phyloP scores from a whole-genome alignment of 1,284 basidiomycete genomes.

The Heterobasidion irregulare region DNA sequence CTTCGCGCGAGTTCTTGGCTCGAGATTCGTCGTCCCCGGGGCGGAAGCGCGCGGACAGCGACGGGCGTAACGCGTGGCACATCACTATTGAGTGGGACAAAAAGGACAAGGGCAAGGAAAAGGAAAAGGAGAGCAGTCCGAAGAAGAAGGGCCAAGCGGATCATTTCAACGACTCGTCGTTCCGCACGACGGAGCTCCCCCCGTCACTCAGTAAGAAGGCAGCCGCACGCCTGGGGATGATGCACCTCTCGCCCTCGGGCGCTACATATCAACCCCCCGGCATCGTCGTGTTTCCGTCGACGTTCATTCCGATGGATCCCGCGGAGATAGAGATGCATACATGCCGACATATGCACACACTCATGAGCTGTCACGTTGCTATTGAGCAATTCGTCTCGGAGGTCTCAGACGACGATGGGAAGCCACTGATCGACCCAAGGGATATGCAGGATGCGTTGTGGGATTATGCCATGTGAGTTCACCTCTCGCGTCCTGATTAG shows the following conservation, averaged over 20 bases:
- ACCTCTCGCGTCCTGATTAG: background rate
- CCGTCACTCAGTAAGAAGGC: slow-evolving; percentile 11
- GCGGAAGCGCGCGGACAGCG: slow-evolving; percentile 6
- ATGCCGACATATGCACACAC: slow-evolving; percentile 52
- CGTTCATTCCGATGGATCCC: slow-evolving; percentile 48
- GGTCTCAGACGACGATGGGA: slow-evolving; percentile 31
- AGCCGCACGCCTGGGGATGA: slow-evolving; percentile 5
- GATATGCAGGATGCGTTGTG: slow-evolving; percentile 35
- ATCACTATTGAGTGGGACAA: slow-evolving; percentile 25
- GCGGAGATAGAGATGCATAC: slow-evolving; percentile 62
- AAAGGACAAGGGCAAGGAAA: slow-evolving; percentile 21
- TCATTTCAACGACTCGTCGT: slow-evolving; percentile 6
- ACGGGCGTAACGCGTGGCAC: slow-evolving; percentile 16
- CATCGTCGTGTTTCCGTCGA: slow-evolving; percentile 37
- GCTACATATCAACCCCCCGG: slow-evolving; percentile 22
- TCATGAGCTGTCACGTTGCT: slow-evolving; percentile 53
- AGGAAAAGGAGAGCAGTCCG: slow-evolving; percentile 14
- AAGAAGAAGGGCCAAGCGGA: slow-evolving; percentile 11
- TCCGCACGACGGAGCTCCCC: slow-evolving; percentile 10
- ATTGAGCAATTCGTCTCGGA: slow-evolving; percentile 40
- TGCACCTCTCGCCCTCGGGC: slow-evolving; percentile 5
- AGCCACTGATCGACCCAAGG: slow-evolving; percentile 27
- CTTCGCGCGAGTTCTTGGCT: slow-evolving; percentile 29
- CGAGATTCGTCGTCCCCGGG: background rate
- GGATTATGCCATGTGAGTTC: slow-evolving; percentile 3